Evolutionary conservation across 441 rosid species (phyloP).

Genomic region (Erysimum pusillum): DNA sequence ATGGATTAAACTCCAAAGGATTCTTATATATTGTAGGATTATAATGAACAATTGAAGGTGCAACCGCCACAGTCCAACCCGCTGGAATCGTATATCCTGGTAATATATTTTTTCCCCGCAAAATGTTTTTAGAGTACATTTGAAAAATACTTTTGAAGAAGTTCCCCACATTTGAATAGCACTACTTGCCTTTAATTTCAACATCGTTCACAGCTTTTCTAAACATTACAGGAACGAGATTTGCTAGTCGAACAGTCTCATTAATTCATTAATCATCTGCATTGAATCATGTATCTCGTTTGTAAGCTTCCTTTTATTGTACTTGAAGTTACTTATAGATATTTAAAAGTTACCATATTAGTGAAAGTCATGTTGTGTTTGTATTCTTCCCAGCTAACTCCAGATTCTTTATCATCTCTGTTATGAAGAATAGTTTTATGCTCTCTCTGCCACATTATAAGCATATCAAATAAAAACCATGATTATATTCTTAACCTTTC

Average conservation of each 20-base stretch:
- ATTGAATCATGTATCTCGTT: background rate
- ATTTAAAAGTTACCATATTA: background rate
- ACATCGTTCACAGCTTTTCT: conserved; percentile 21
- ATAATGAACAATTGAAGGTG: conserved; percentile 2
- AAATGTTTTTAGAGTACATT: background rate
- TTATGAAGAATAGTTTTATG: background rate
- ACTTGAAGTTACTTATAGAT: background rate
- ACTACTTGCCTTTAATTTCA: conserved; percentile 19
- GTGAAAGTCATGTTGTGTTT: background rate
- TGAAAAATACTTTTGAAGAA: background rate
- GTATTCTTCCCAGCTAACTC: background rate
- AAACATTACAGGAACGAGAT: background rate
- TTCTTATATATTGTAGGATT: conserved; percentile 8
- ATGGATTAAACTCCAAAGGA: conserved; percentile 24
- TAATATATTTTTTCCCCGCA: background rate
- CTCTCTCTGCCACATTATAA: background rate
- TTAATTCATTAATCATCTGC: conserved; percentile 5
- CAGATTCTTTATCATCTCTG: background rate
- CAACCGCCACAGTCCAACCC: conserved; percentile 21
- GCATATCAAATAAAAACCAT: background rate
- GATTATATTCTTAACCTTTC: no score
- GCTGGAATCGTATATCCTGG: conserved; percentile 24
- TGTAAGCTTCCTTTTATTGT: no score
- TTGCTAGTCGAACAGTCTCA: conserved; percentile 9
- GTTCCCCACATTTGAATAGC: background rate